These are phyloP conservation scores for Saturnispora sanitii DNA, from an alignment of 805 yeast species.

Conservation along the genomic window DNA sequence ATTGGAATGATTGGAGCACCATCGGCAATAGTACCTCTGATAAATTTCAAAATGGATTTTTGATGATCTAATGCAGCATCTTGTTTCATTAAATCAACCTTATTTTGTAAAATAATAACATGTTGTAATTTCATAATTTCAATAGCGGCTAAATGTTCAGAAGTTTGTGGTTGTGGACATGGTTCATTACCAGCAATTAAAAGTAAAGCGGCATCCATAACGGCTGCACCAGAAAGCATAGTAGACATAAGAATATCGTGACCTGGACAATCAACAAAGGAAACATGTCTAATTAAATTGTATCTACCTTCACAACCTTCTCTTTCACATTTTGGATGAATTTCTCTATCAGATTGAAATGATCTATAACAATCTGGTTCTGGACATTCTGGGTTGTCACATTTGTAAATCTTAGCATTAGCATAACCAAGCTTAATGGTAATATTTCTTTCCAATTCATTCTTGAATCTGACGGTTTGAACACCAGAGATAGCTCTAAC, in stretches of 20 bases:
- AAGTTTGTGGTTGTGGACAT: conserved; percentile 99
- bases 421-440: conserved; percentile 98
- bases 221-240: conserved; percentile 99
- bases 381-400: conserved; percentile 76
- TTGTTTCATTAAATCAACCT: conserved; percentile 97
- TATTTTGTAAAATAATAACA: conserved; percentile 91
- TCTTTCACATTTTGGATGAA: conserved; percentile 83
- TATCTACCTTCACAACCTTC: conserved; percentile 87
- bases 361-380: conserved; percentile 94
- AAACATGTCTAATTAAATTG: conserved; percentile 87
- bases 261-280: conserved; percentile 99
- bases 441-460: conserved; percentile 97
- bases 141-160: conserved; percentile 98
- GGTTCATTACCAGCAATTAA: conserved; percentile 97
- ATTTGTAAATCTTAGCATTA: conserved; percentile 93
- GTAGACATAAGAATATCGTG: conserved; percentile 99
- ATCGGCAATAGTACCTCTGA: conserved; percentile 97
- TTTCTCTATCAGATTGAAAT: conserved; percentile 89
- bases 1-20: conserved; percentile 99
- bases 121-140: conserved; percentile 98
- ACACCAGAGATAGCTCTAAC: conserved; percentile 99
- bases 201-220: conserved; percentile 97
- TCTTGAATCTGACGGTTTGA: conserved; percentile 97
- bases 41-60: conserved; percentile 82
- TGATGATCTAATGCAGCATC: conserved; percentile 94